Conservation (phyloP, 495 filamentous ascomycete species). For the Annulohypoxylon bovei region DNA sequence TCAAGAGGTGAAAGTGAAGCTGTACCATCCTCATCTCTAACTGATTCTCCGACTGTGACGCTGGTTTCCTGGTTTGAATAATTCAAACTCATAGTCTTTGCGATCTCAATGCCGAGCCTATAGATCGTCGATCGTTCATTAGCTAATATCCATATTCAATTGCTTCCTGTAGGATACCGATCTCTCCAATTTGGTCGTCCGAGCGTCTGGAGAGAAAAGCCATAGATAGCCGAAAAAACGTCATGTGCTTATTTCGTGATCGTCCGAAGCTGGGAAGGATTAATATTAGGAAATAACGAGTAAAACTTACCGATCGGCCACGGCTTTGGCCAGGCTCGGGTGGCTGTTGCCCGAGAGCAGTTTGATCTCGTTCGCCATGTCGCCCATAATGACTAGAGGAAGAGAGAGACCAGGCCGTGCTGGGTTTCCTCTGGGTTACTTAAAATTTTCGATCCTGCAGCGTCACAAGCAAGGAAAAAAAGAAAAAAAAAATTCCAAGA, state of each 20-base stretch:
- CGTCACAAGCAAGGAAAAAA: constrained; percentile 32
- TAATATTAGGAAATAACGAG: constrained; percentile 10
- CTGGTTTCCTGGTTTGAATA: constrained; percentile 98
- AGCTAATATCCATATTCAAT: constrained; percentile 20
- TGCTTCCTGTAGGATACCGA: constrained; percentile 1
- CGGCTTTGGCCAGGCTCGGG: constrained; percentile 85
- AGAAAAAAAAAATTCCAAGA: constrained; percentile 39
- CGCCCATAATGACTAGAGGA: constrained; percentile 47
- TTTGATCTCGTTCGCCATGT: constrained; percentile 89
- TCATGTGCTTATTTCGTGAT: constrained; percentile 2
- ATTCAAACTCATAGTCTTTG: constrained; percentile 92
- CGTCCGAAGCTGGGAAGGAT: background rate
- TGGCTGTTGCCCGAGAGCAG: constrained; percentile 95
- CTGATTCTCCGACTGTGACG: constrained; percentile 95
- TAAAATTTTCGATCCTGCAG: constrained; percentile 37
- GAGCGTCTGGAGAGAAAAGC: constrained; percentile 6
- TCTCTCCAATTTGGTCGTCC: constrained; percentile 33
- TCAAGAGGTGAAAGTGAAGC: constrained; percentile 17
- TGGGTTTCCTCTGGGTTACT: constrained; percentile 18
- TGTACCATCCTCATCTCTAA: constrained; percentile 93
- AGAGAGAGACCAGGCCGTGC: constrained; percentile 15
- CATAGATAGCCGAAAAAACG: constrained; percentile 30
- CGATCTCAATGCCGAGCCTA: constrained; percentile 91
- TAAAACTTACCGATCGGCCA: constrained; percentile 82
- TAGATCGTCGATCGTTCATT: constrained; percentile 31